phyloP scores from a whole-genome alignment of 371 early-diverging fungal genomes.

The Rhizopus microsporus region DNA sequence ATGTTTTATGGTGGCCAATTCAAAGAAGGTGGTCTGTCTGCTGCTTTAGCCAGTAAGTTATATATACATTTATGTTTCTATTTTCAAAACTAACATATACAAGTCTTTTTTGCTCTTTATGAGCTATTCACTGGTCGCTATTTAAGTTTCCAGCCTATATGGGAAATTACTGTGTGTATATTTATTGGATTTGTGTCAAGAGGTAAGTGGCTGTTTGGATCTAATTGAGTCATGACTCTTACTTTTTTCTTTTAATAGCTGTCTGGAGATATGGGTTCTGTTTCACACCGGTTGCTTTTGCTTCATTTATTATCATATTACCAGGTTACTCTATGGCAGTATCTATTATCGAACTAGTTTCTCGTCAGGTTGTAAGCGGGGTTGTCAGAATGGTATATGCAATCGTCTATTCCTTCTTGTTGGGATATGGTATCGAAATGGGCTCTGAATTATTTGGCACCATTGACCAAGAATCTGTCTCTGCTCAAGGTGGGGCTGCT shows the following conservation, averaged over 20 bases:
- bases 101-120: constrained; percentile 43
- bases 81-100: constrained; percentile 4
- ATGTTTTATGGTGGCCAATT: constrained; percentile 48
- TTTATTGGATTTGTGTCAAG: constrained; percentile 67
- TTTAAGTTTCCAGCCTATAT: constrained; percentile 54
- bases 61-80: neutral
- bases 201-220: constrained; percentile 22
- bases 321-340: constrained; percentile 79
- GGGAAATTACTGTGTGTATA: constrained; percentile 72
- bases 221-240: neutral
- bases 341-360: constrained; percentile 78
- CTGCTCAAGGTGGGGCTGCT: constrained; percentile 12
- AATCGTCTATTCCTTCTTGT: constrained; percentile 73
- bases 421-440: constrained; percentile 79
- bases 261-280: constrained; percentile 39
- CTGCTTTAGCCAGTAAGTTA: constrained; percentile 46
- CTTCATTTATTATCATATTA: constrained; percentile 61
- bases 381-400: constrained; percentile 82
- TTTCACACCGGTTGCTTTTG: constrained; percentile 52
- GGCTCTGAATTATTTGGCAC: constrained; percentile 57
- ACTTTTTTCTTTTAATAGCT: constrained; percentile 21
- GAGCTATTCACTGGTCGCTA: constrained; percentile 43
- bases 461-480: constrained; percentile 34
- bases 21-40: constrained; percentile 43
- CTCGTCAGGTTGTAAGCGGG: constrained; percentile 86